Base-by-base conservation (phyloP, 495 filamentous ascomycete genomes). In the Penicillium roqueforti region DNA sequence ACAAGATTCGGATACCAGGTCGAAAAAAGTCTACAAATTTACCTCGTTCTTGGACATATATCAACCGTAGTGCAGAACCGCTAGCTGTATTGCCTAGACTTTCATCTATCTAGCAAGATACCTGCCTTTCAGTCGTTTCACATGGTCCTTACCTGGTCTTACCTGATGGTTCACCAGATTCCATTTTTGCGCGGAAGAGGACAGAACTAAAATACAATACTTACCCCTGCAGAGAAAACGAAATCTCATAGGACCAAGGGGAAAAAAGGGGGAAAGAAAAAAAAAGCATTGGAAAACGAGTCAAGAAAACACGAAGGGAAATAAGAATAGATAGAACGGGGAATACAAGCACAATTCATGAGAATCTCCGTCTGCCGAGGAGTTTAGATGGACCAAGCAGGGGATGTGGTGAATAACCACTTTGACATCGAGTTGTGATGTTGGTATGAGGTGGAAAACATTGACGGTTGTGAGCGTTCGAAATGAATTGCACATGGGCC, bases 141-240 rank as follows among this genome's bases (percentile, higher is more conserved):
- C 57, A 56, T 67, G 68, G 59, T 63, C 67, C 81, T 86, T 87
- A 87, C 83, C 85, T 87, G 79, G 80, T 80, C 81, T 85, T 83
- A 85, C 81, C 80, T 83, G 62, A 66, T 19, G 52, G 58, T 34
- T 59, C 58, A 58, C 51, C 56, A 48, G 54, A 56, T 59, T 57
- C 52, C 63, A 50, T 53, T 60, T 60, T 57, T 47, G 59, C 47
- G 32, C 51, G 50, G 46, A 61, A 58, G 55, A 51, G 61, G 23
- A 61, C 63, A 59, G 63, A 66, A 70, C 75, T 72, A 73, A 70
- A 58, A 78, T 77, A 73, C 44, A 32, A 79, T 78, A 79, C 76
- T 71, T 78, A 79, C 74, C 75, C 61, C 53, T 38, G 45, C 11
- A 49, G 37, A 37, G 32, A 45, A 34, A 60, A 53, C 44, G 43